A percentile compares a stretch with the other conserved stretches of the same genome.
phyloP scores from a whole-genome alignment of 352 stramenopile genomes.

The Pythium phragmiticola region DNA sequence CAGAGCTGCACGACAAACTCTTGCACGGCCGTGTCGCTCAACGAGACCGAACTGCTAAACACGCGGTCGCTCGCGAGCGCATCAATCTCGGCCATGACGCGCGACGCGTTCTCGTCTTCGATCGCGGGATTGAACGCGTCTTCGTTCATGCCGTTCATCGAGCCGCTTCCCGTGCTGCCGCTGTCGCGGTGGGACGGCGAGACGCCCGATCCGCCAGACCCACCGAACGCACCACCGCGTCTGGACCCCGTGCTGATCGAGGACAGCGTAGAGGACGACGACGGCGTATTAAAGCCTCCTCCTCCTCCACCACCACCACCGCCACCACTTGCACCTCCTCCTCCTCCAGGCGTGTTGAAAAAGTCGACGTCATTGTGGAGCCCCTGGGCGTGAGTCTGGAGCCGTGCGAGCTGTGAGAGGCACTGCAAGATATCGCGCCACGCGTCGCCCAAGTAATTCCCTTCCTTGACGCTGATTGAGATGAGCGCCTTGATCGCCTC shows the following conservation, averaged over 20 bases:
- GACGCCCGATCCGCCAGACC: conserved; percentile 31
- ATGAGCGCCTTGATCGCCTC: conserved; percentile 97
- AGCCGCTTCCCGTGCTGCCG: conserved; percentile 25
- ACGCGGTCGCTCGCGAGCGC: conserved; percentile 88
- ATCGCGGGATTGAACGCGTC: conserved; percentile 70
- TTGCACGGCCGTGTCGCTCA: conserved; percentile 75
- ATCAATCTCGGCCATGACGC: conserved; percentile 85
- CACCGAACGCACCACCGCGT: conserved; percentile 26
- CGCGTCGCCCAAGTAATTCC: conserved; percentile 95
- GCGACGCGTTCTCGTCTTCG: conserved; percentile 83
- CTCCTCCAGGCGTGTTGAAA: conserved; percentile 54
- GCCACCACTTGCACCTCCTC: conserved; percentile 32
- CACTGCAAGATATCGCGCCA: conserved; percentile 97
- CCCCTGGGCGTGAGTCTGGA: conserved; percentile 95
- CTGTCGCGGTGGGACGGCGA: conserved; percentile 60
- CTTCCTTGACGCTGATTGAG: conserved; percentile 96
- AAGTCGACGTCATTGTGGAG: conserved; percentile 81
- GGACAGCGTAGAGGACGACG: conserved; percentile 15
- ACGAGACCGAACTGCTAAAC: conserved; percentile 85
- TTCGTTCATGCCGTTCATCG: conserved; percentile 39
- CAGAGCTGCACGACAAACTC: conserved; percentile 92
- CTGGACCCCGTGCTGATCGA: conserved; percentile 13
- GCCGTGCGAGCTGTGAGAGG: conserved; percentile 96
- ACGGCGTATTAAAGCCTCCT: conserved; percentile 19
- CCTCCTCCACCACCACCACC: conserved; percentile 26